Base-by-base conservation (phyloP, 176 grass and related monocot species). In the Carex pumila region DNA sequence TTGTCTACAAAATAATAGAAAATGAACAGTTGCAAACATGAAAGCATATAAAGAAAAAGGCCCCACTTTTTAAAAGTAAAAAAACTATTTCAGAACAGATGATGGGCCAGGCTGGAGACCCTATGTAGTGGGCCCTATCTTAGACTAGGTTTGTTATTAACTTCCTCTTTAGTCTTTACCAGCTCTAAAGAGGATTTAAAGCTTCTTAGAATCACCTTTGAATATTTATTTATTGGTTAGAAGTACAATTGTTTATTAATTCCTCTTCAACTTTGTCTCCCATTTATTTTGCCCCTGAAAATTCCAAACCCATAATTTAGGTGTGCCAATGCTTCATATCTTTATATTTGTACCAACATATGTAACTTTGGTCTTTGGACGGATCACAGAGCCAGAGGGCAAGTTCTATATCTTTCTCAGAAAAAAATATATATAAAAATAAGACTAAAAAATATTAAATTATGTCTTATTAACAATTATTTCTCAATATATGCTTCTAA, bases 121-220 rank as follows among this genome's bases (percentile, higher is more conserved):
- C 25, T 65, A 36, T 63, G 13, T 11, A 49, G 80, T 83, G 45
- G 80, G 62, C 57, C 80, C 80, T 50, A 31, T 6, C 15, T 68
- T 12, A 81, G 43, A n/a, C 43, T 68, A 83, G 39, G 61, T 83
- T 68, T 64, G 59, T 64, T 81, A 81, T 65, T 45, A 50, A 83
- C 58, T 83, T 54, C 61, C 12, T 32, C 43, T 83, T 68, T 68
- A 53, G 6, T 32, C 43, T 83, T 68, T 68, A 53, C 80, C 80
- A 83, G 80, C 80, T 67, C 80, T 68, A 83, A 83, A 83, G 80
- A 83, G 21, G 43, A 31, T 30, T 67, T 68, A 83, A 83, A 68
- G 43, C 62, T 83, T 68, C 80, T 83, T 54, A 68, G 61, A 83
- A 83, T 83, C 61, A 30, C 61, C 61, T 67, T 65, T 65, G 18